Base-by-base conservation (phyloP, 2,329 filamentous ascomycete species). In the Talaromyces islandicus region DNA sequence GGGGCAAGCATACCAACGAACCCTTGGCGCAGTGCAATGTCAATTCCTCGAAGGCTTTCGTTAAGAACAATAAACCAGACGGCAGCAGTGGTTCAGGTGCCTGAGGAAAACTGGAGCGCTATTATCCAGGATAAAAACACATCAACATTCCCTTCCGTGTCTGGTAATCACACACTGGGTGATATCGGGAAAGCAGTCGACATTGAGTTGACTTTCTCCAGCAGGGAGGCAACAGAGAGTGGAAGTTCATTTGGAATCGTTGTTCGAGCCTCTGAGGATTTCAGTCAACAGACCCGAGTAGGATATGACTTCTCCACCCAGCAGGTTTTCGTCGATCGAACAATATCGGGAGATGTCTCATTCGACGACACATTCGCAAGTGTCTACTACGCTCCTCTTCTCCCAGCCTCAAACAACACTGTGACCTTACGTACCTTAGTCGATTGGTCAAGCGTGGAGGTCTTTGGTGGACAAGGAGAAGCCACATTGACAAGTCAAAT, bases 371-470 rank as follows among this genome's bases (percentile, higher is more conserved):
- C 67, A 0, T 70, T 68, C 41, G 60, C 65, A 19, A 64, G 57
- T 27, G 51, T 64, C 2, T 70, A 70, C 43, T 61, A 58, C 30
- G 63, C 64, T 19, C 61, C 65, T 7, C 58, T 69, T 48, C 19
- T 50, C 10, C 61, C 67, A 6, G 27, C 56, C 29, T 43, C 50
- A 9, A 53, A 69, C 57, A 61, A 65, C 21, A 60, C 54, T 17
- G 62, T 72, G 52, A 53, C 56, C 12, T 52, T 68, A 25, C 60
- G 64, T 27, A 62, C 71, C 57, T 65, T 71, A 55, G 60, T 71
- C 4, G 67, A 73, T 58, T 69, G 68, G 65, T 70, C 68, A 10
- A 66, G 65, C 27, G 63, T 71, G 32, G 70, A 71, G 54, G 65
- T 71, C 2, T 69, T 71, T 54, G 68, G 67, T 0, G 69, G 67